These are phyloP conservation scores for Schizochytrium sp. DNA, from an alignment of 108 stramenopile genomes.

Conservation along the genomic window DNA sequence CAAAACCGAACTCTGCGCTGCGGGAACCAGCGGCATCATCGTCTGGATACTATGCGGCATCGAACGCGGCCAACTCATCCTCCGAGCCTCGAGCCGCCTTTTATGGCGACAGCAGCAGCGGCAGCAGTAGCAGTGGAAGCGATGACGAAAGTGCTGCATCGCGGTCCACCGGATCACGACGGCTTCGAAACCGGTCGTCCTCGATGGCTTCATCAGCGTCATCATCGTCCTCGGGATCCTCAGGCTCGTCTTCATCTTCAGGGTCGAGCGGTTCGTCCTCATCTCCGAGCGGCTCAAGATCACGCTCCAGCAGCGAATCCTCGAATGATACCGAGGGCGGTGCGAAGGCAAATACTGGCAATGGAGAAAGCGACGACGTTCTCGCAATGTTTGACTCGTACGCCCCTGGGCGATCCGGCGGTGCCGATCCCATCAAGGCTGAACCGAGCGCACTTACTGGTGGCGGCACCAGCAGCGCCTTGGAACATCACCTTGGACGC, in stretches of 20 bases:
- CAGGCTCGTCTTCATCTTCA: background rate
- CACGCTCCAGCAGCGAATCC: too few species aligned
- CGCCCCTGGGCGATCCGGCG: background rate
- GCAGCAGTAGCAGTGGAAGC: background rate
- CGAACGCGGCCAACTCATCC: background rate
- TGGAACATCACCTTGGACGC: too few species aligned
- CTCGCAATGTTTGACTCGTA: background rate
- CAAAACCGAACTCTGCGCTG: constrained; percentile 59
- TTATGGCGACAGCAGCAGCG: background rate
- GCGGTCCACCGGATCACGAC: constrained; percentile 31
- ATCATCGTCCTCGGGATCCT: background rate
- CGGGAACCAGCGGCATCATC: constrained; percentile 55
- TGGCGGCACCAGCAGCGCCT: too few species aligned
- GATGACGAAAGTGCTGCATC: background rate
- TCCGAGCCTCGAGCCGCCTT: background rate
- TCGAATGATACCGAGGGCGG: background rate
- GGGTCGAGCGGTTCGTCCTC: background rate
- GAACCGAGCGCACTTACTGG: too few species aligned
- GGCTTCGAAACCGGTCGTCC: background rate
- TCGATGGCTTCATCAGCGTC: background rate
- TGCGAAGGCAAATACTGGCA: background rate
- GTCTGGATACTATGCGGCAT: background rate
- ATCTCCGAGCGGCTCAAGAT: background rate
- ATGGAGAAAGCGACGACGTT: background rate
- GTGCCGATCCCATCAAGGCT: too few species aligned